Base-by-base conservation (phyloP, 2,329 filamentous ascomycete species). In the Lasiodiplodia sp. region DNA sequence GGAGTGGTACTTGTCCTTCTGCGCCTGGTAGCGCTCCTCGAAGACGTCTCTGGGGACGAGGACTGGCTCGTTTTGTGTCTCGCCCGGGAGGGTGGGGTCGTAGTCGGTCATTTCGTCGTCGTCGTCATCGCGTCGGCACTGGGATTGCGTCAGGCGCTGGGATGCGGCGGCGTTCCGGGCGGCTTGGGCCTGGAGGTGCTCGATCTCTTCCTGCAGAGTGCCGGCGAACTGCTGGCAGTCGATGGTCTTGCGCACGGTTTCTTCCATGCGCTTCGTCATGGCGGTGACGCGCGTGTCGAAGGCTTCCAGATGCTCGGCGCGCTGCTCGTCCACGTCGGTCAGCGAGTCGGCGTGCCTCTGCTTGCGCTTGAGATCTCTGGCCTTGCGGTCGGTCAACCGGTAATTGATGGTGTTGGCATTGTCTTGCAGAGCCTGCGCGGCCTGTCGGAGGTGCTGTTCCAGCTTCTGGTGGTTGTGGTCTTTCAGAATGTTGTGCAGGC, bases 361-460 rank as follows among this genome's bases (percentile, higher is more conserved):
- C 18, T 11, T 49, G 28, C 47, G 73, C 55, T 80, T 79, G 73
- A 77, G 80, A 68, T 69, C 73, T 76, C 69, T 74, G 75, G 64
- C 71, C 71, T 37, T 75, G 73, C 74, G 75, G 62, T 77, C 77
- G 72, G 74, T 82, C 3, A 88, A 73, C 14, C 82, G 82, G 68
- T 90, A 88, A 68, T 89, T 89, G 47, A 87, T 81, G n/a, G 84
- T 82, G 2, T 80, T 84, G 0, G 85, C 87, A 2, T 81, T 79
- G 5, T 82, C 77, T 2, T 81, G 83, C 5, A 91, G 75, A n/a
- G 79, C 78, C 1, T 79, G 74, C 1, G 80, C 79, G 0, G 86
- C 85, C 34, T 81, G 75, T 25, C 79, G 76, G 28, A 88, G 77
- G 53, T 87, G 83, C 1, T 80, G 79, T 7, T 82, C 75, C 4